Evolutionary conservation across 768 basidiomycete species (phyloP).

Genomic region (Tricholoma bakamatsutake): DNA sequence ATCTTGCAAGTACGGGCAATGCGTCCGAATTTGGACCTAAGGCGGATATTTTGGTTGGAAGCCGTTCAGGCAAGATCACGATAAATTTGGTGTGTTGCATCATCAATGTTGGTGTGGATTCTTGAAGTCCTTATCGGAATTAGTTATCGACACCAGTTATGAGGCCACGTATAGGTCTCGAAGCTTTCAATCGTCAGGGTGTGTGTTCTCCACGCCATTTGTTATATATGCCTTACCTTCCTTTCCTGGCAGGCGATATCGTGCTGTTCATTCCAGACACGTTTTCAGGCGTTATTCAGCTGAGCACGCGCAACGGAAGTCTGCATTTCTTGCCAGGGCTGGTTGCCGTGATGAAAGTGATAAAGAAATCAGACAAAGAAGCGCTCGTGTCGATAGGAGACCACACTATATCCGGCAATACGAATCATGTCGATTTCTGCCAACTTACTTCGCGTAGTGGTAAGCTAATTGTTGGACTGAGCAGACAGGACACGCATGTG

Average conservation of each 20-base stretch:
- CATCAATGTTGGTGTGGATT: background rate
- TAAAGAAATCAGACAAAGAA: slow-evolving; percentile 27
- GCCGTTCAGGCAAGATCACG: slow-evolving; percentile 31
- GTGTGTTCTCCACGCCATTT: background rate
- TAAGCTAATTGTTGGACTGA: slow-evolving; percentile 37
- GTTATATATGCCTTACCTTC: slow-evolving; percentile 2
- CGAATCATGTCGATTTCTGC: slow-evolving; percentile 31
- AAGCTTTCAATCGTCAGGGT: slow-evolving; percentile 31
- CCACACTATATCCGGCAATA: slow-evolving; percentile 9
- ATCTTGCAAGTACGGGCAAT: slow-evolving; percentile 32
- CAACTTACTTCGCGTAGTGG: slow-evolving; percentile 31
- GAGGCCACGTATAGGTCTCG: slow-evolving; percentile 33
- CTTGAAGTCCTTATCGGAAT: background rate
- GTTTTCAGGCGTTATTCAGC: slow-evolving; percentile 25
- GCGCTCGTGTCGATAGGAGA: slow-evolving; percentile 32
- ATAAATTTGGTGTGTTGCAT: slow-evolving; percentile 31
- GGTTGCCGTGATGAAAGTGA: slow-evolving; percentile 18
- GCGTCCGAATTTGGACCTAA: slow-evolving; percentile 22
- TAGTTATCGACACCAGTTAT: slow-evolving; percentile 27
- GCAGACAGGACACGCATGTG: slow-evolving; percentile 32
- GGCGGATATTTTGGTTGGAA: slow-evolving; percentile 32
- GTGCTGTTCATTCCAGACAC: slow-evolving; percentile 21
- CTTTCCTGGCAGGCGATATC: slow-evolving; percentile 16
- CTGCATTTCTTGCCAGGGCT: slow-evolving; percentile 25
- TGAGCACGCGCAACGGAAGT: slow-evolving; percentile 18